These are phyloP conservation scores for Parascedosporium putredinis DNA, from an alignment of 2,329 filamentous ascomycete genomes.

Conservation along the genomic window DNA sequence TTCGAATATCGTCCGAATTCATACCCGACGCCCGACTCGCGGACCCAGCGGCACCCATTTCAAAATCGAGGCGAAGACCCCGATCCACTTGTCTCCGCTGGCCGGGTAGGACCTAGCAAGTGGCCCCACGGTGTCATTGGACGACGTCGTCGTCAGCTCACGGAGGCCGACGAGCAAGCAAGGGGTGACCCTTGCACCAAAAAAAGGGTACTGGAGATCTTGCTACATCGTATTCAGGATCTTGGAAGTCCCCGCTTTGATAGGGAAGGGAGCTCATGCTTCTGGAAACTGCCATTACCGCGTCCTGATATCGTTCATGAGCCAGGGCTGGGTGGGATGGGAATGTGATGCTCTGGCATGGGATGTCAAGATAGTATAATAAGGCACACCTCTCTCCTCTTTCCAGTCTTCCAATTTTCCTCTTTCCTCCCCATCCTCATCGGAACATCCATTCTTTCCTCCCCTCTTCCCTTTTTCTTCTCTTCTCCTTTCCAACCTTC, in stretches of 20 bases:
- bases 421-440: not conserved
- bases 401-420: not conserved
- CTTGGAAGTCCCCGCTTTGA: not conserved
- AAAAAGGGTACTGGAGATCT: not conserved
- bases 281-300: too few species aligned
- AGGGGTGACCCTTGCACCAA: not conserved
- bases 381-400: not conserved
- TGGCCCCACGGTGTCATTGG: too few species aligned
- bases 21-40: too few species aligned
- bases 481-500: not conserved
- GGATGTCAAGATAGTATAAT: not conserved
- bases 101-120: too few species aligned
- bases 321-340: too few species aligned
- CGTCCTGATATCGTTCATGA: too few species aligned
- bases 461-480: not conserved
- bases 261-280: too few species aligned
- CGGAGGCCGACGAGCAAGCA: not conserved
- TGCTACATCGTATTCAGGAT: not conserved
- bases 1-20: too few species aligned
- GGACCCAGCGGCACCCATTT: too few species aligned
- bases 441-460: not conserved
- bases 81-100: too few species aligned
- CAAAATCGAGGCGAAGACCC: too few species aligned
- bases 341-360: not conserved
- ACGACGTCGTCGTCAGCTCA: too few species aligned